Evolutionary conservation across 345 rosid species (phyloP), one percentile per base, ranked within the genome.

Genomic region (Brassica rapa): DNA sequence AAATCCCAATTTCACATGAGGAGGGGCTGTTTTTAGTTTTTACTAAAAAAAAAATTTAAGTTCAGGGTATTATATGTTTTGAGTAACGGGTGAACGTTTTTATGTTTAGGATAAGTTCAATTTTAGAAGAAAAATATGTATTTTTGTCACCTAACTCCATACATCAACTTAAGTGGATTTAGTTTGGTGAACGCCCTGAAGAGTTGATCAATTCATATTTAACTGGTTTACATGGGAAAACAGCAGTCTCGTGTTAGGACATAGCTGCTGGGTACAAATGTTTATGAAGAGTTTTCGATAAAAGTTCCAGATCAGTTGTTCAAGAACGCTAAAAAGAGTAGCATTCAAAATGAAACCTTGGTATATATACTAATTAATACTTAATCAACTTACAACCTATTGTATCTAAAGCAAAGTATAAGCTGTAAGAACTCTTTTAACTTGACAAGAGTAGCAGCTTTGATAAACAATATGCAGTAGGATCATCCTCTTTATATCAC

Each of bases 371-470:
- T 9, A 2, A 39, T 62, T 21, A 51, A 77, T 51, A 70, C 57
- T 70, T 35, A 37, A 37, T 46, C 62, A 76, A 43, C 67, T 27
- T 49, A 68, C 61, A 60, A 37, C 21, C 11, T n/a, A 39, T 49
- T 0, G 30, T 10, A 76, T 43, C 10, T 60, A 29, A 37, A 24
- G 41, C 72, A 76, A 67, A 62, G 55, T 27, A 53, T 3, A 55
- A 71, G 66, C 71, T 53, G 25, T 33, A 21, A 23, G 6, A 64
- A 77, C 66, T 71, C 71, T 63, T 51, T 77, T 33, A 25, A 25
- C 71, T 70, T 64, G 63, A 55, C 35, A 55, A 64, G 66, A 71
- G 71, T 64, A 4, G 23, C 65, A 70, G 65, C 57, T 63, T 37
- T 63, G 46, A 71, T 63, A 4, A 55, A 55, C 66, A 37, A 49